Evolutionary conservation across 805 yeast genomes (phyloP), one percentile per base, ranked within the genome.

Genomic region (Komagataella mondaviorum): DNA sequence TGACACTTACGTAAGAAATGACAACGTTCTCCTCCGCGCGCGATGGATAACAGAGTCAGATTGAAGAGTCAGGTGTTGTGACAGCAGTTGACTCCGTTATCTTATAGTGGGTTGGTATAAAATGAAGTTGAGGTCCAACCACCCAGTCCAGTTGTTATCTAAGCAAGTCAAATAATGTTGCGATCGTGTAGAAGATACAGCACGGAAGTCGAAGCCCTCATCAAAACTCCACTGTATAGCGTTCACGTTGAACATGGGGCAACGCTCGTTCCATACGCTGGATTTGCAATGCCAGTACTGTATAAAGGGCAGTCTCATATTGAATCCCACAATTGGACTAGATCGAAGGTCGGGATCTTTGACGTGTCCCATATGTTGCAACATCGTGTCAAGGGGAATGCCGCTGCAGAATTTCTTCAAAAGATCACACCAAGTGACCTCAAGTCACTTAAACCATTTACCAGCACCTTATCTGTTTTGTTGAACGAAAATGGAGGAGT

Each of bases 281-380:
- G 96, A n/a, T 93, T 78, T 61, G 78, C 83, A 48, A 91, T 93
- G 97, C 99, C 99, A 1, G 89, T 93, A 7, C 67, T 88, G 30
- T 93, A 90, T 71, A 76, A 79, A 56, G 81, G 75, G n/a, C 96
- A 87, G 67, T 68, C 87, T 1, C 98, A 91, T 65, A 81, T 88
- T 45, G 95, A 89, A 55, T 89, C 97, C 1, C 99, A 93, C 70
- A 77, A 84, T 51, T 93, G 98, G 98, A 95, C 91, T 0, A 79
- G 99, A 65, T 61, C 71, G 18, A 78, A 86, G 55, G 89, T 90
- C 44, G 99, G 99, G 6, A 71, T 93, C 49, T 93, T 93, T 61
- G 99, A 93, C 64, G 99, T 93, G 50, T 87, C 96, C 51, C 99
- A 93, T 67, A 93, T 93, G 99, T 76, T 91, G 49, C 99, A 93